phyloP scores from a whole-genome alignment of 164 flowering plant genomes.

The Paratinospora sagittata region DNA sequence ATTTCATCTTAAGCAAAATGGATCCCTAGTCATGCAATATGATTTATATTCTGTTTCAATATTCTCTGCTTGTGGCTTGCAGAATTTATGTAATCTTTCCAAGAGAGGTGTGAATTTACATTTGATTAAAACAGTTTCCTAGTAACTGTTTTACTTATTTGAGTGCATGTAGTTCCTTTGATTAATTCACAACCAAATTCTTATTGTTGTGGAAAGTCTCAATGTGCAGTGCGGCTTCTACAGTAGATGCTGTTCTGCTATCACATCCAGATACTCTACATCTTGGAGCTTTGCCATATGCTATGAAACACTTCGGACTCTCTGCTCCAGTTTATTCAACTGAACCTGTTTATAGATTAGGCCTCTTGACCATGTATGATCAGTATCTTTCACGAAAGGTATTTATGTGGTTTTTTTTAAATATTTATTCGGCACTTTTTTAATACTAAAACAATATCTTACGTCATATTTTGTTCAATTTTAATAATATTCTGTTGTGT shows the following conservation, averaged over 20 bases:
- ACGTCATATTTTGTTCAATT: too few species aligned
- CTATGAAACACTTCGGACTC: conserved; percentile 80
- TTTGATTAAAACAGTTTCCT: too few species aligned
- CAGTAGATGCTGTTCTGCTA: conserved; percentile 76
- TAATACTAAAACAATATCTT: background rate
- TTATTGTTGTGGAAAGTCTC: background rate
- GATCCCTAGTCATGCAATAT: too few species aligned
- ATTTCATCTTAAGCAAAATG: too few species aligned
- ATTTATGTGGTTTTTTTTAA: background rate
- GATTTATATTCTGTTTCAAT: too few species aligned
- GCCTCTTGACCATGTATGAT: conserved; percentile 91
- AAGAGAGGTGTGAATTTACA: too few species aligned
- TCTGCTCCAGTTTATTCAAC: conserved; percentile 83
- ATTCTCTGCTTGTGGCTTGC: too few species aligned
- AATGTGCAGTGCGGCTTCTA: conserved; percentile 63
- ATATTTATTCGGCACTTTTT: background rate
- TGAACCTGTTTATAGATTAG: conserved; percentile 84
- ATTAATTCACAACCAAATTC: background rate
- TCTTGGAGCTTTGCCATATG: conserved; percentile 92
- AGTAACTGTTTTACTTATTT: too few species aligned
- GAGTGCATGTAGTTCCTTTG: too few species aligned
- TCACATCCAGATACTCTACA: conserved; percentile 90
- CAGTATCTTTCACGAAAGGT: conserved; percentile 85
- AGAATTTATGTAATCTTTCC: too few species aligned
- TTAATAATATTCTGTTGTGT: background rate